Percentiles rank a stretch among this genome's conserved stretches.
phyloP scores from a whole-genome alignment of 768 basidiomycete species.

The Collybiopsis confluens region DNA sequence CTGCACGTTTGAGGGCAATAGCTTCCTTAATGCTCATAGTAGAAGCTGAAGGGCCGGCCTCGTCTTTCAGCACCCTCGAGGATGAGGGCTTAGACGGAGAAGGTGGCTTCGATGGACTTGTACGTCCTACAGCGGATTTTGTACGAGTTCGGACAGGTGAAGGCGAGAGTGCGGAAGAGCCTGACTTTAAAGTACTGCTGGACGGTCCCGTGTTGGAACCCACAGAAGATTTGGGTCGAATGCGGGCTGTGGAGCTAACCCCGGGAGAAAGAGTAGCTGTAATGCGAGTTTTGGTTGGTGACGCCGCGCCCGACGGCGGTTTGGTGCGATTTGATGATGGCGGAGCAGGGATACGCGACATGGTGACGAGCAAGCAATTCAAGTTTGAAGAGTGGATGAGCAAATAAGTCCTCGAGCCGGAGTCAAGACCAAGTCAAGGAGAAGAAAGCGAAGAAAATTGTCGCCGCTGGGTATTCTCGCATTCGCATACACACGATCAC shows the following conservation, averaged over 20 bases:
- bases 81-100: conserved; percentile 1
- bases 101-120: conserved; percentile 22
- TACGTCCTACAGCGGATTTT: conserved; percentile 23
- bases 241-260: conserved; percentile 9
- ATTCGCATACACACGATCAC: conserved; percentile 9
- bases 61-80: conserved; percentile 14
- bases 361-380: background rate
- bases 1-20: conserved; percentile 74
- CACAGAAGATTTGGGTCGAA: conserved; percentile 16
- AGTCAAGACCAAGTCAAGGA: too few relatives aligned
- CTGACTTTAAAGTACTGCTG: too few relatives aligned
- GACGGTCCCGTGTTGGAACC: background rate
- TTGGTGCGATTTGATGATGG: conserved; percentile 13
- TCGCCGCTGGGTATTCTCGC: too few relatives aligned
- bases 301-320: background rate
- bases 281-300: conserved; percentile 4
- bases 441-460: too few relatives aligned
- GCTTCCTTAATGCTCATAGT: conserved; percentile 64
- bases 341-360: conserved; percentile 8
- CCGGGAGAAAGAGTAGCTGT: background rate
- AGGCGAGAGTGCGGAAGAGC: background rate
- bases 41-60: conserved; percentile 18
- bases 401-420: too few relatives aligned
- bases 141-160: conserved; percentile 23
- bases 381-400: background rate